Percentiles rank a stretch among this genome's conserved stretches.
phyloP scores from a whole-genome alignment of 306 rosid species.

The Crotalaria pallida region DNA sequence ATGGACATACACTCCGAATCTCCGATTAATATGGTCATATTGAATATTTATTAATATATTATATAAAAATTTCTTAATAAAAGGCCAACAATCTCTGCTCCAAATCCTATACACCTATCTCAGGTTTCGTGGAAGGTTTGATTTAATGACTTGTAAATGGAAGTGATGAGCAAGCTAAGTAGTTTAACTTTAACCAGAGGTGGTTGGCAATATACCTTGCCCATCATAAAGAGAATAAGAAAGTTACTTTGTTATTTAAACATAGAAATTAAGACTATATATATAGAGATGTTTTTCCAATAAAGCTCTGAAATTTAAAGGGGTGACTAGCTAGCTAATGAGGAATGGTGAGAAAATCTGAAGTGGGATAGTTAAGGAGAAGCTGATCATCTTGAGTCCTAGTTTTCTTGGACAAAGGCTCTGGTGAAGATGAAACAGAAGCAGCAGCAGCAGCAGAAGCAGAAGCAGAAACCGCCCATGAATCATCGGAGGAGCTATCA shows the following conservation, averaged over 20 bases:
- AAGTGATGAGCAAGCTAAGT: constrained; percentile 18
- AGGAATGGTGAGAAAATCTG: constrained; percentile 34
- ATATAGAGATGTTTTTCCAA: constrained; percentile 11
- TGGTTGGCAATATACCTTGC: constrained; percentile 49
- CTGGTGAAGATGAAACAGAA: constrained; percentile 71
- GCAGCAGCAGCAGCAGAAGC: neutral
- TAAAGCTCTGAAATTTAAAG: constrained; percentile 3
- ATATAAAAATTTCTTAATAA: constrained; percentile 31
- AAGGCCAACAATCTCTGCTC: constrained; percentile 63
- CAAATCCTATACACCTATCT: constrained; percentile 30
- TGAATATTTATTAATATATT: neutral
- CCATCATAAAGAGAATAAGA: constrained; percentile 16
- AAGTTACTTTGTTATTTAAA: constrained; percentile 31
- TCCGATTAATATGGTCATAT: constrained; percentile 1
- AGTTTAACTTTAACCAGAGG: constrained; percentile 40
- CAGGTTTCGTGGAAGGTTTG: neutral
- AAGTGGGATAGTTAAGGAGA: constrained; percentile 21
- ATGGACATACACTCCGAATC: neutral
- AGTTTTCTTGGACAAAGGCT: constrained; percentile 58
- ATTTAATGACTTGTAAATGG: neutral
- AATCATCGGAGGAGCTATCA: constrained; percentile 70
- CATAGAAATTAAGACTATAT: neutral
- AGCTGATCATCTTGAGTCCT: constrained; percentile 42
- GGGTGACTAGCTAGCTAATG: constrained; percentile 24
- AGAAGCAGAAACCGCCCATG: constrained; percentile 39